Evolutionary conservation across 257 asterid genomes (phyloP).

Genomic region (Solanum virginianum): DNA sequence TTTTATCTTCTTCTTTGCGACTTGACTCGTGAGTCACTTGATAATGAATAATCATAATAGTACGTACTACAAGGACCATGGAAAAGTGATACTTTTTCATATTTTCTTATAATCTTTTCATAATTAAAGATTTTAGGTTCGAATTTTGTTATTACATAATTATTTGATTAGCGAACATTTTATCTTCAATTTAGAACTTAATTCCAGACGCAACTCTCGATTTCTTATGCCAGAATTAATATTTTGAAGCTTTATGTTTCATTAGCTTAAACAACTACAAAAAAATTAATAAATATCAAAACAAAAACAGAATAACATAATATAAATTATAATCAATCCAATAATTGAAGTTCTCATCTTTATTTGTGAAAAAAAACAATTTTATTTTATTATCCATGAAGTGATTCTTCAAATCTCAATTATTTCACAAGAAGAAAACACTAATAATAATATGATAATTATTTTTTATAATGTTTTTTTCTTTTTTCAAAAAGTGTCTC

Average conservation of each 20-base stretch:
- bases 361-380: not conserved
- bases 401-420: not conserved
- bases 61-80: not conserved
- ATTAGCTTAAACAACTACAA: no score
- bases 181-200: not conserved
- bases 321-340: no score
- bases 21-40: not conserved
- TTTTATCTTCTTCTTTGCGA: not conserved
- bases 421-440: not conserved
- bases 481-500: not conserved
- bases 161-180: no score
- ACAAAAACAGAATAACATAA: no score
- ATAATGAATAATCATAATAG: not conserved
- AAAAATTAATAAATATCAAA: no score
- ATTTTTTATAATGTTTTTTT: no score
- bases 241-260: no score
- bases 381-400: not conserved
- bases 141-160: no score
- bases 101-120: no score
- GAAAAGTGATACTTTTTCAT: not conserved
- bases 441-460: no score
- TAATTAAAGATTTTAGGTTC: no score
- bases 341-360: not conserved
- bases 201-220: rapidly evolving
- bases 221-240: no score